Conservation (phyloP, 1,284 basidiomycete genomes). For the Leccinum insigne region DNA sequence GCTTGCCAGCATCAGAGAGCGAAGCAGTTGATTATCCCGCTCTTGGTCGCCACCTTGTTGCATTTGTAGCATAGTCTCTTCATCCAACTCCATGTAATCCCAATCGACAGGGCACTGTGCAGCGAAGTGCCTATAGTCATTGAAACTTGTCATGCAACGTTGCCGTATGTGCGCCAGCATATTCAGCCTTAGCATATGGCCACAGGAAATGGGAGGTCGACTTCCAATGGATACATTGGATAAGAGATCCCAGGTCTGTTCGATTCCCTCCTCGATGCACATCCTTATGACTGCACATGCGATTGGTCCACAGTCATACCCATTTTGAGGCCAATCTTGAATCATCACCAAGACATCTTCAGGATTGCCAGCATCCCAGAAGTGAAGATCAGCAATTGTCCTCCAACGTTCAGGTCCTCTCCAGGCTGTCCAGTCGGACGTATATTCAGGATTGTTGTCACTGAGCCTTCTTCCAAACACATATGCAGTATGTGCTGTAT, state of each 20-base stretch:
- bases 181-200: background rate
- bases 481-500: background rate
- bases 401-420: conserved; percentile 7
- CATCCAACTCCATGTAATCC: conserved; percentile 1
- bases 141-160: background rate
- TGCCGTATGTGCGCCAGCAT: conserved; percentile 7
- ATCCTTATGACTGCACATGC: conserved; percentile 2
- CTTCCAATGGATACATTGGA: background rate
- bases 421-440: conserved; percentile 6
- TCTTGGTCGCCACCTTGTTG: background rate
- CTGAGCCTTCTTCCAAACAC: conserved; percentile 4
- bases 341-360: background rate
- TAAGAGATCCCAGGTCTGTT: background rate
- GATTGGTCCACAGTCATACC: conserved; percentile 6
- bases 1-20: background rate
- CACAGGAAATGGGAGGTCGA: conserved; percentile 2
- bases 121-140: conserved; percentile 9
- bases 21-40: background rate
- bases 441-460: background rate
- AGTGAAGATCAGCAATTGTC: conserved; percentile 3
- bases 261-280: conserved; percentile 4
- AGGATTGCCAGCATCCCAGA: background rate
- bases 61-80: background rate
- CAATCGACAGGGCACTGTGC: background rate
- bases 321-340: conserved; percentile 15